Conservation (phyloP, 495 filamentous ascomycete genomes). For the Thozetella sp. region DNA sequence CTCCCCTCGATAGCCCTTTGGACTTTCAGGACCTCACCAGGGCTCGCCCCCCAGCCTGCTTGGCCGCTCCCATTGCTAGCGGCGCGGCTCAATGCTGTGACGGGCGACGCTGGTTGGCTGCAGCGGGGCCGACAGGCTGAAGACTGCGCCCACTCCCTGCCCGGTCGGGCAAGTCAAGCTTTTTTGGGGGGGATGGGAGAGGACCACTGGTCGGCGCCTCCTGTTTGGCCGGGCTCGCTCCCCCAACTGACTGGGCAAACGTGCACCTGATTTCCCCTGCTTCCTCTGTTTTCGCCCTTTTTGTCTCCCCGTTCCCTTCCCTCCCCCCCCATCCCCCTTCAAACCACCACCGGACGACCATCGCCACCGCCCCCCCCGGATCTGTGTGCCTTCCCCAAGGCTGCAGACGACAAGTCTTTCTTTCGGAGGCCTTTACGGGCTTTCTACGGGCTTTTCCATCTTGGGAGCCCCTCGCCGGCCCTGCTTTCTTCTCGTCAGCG, state of each 20-base stretch:
- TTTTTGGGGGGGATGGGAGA: no score
- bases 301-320: constrained; percentile 23
- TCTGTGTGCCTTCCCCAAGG: constrained; percentile 22
- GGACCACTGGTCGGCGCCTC: background rate
- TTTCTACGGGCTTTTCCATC: constrained; percentile 4
- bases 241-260: constrained; percentile 10
- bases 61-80: background rate
- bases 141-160: background rate
- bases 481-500: background rate
- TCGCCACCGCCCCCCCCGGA: constrained; percentile 19
- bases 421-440: constrained; percentile 14
- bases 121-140: background rate
- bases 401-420: constrained; percentile 26
- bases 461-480: background rate
- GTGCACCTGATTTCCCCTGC: constrained; percentile 13
- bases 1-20: background rate
- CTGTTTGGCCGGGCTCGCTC: background rate
- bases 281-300: constrained; percentile 17
- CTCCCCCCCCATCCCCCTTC: constrained; percentile 22
- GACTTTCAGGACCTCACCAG: background rate
- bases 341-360: constrained; percentile 22
- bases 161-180: background rate
- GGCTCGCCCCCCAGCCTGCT: background rate
- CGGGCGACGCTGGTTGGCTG: background rate
- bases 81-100: background rate